Conservation (phyloP, 2,329 filamentous ascomycete species). For the Xylariaceae sp. region DNA sequence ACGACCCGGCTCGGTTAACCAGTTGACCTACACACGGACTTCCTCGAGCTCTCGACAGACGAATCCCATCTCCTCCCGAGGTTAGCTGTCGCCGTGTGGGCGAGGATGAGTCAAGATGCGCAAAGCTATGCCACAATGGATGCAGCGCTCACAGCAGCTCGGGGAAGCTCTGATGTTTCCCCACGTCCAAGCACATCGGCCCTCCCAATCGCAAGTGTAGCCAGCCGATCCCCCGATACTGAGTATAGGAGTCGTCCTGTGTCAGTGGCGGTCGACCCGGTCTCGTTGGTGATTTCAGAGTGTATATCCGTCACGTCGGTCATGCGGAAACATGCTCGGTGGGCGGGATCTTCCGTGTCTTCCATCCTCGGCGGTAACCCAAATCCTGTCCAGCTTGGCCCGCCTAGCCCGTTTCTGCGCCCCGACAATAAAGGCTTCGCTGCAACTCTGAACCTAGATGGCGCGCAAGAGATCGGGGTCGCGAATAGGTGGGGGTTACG, state of each 20-base stretch:
- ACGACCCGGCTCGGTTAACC: not conserved
- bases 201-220: constrained; percentile 25
- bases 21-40: constrained; percentile 6
- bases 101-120: constrained; percentile 47
- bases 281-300: constrained; percentile 95
- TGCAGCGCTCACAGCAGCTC: constrained; percentile 35
- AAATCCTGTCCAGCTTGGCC: constrained; percentile 60
- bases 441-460: constrained; percentile 47
- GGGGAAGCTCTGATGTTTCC: constrained; percentile 33
- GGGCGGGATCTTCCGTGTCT: constrained; percentile 93
- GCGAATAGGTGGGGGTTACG: constrained; percentile 90
- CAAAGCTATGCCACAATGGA: constrained; percentile 38
- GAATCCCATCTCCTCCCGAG: constrained; percentile 12
- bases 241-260: constrained; percentile 67
- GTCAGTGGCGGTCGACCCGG: constrained; percentile 85
- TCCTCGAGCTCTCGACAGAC: constrained; percentile 7
- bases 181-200: constrained; percentile 33
- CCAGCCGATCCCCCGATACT: constrained; percentile 50
- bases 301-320: constrained; percentile 98
- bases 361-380: constrained; percentile 86
- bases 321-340: constrained; percentile 96
- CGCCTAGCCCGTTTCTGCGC: constrained; percentile 50
- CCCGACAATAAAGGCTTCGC: constrained; percentile 51
- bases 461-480: constrained; percentile 60
- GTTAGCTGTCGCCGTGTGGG: constrained; percentile 34